Conservation (phyloP, 2,329 filamentous ascomycete genomes). For the Tolypocladium ophioglossoides region DNA sequence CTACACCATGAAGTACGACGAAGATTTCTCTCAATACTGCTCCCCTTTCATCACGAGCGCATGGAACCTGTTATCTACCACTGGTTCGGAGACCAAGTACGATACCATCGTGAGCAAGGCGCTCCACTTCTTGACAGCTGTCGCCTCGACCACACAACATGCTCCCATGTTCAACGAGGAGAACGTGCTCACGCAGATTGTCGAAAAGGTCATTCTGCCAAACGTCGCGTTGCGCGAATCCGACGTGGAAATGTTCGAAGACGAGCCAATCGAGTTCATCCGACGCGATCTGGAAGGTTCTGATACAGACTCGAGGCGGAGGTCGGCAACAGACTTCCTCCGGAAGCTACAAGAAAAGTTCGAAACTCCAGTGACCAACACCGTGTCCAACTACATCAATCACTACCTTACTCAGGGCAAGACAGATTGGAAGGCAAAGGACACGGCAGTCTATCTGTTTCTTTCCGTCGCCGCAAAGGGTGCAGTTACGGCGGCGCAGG, state of each 20-base stretch:
- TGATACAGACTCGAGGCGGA: conserved; percentile 83
- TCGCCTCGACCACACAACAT: conserved; percentile 68
- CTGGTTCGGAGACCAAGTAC: conserved; percentile 82
- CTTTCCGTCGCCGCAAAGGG: conserved; percentile 91
- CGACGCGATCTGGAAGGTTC: conserved; percentile 90
- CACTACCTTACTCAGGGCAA: conserved; percentile 76
- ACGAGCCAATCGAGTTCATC: conserved; percentile 98
- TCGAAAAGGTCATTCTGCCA: conserved; percentile 91
- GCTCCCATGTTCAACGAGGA: conserved; percentile 79
- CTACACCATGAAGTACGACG: conserved; percentile 90
- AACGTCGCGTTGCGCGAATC: conserved; percentile 88
- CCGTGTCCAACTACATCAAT: conserved; percentile 80
- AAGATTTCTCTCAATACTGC: conserved; percentile 76
- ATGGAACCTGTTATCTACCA: conserved; percentile 82
- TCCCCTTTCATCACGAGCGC: conserved; percentile 79
- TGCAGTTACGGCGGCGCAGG: conserved; percentile 73
- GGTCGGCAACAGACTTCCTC: conserved; percentile 91
- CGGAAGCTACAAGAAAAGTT: conserved; percentile 83
- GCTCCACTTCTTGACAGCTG: conserved; percentile 84
- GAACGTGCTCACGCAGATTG: conserved; percentile 69
- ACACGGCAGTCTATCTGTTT: conserved; percentile 96
- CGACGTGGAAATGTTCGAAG: conserved; percentile 92
- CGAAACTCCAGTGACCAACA: conserved; percentile 70
- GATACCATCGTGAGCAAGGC: conserved; percentile 92
- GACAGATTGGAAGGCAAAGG: conserved; percentile 91